Evolutionary conservation across 305 asterid species (phyloP).

Genomic region (Plantago lanceolata): DNA sequence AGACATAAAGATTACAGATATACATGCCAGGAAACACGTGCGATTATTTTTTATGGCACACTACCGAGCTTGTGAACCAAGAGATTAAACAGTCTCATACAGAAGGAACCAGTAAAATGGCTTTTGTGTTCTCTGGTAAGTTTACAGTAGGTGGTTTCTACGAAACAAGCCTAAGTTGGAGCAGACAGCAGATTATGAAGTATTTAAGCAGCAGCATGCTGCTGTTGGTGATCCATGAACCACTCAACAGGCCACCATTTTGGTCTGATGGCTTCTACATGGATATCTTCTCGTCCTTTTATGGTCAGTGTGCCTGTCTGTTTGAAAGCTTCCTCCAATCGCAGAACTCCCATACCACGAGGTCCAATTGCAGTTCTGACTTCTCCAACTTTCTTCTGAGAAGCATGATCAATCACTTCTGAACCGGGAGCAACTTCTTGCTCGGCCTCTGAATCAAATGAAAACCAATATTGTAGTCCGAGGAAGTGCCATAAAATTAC

Average conservation of each 20-base stretch:
- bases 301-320: conserved; percentile 38
- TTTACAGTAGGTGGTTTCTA: neutral
- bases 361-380: conserved; percentile 72
- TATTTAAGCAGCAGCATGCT: conserved; percentile 43
- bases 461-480: neutral
- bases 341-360: conserved; percentile 63
- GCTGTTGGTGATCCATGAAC: conserved; percentile 37
- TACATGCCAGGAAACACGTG: neutral
- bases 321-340: conserved; percentile 60
- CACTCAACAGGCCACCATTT: conserved; percentile 93
- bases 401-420: conserved; percentile 44
- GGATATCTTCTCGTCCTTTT: conserved; percentile 52
- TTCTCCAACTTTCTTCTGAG: conserved; percentile 59
- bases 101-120: neutral
- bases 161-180: neutral
- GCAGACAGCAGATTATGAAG: neutral
- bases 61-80: neutral
- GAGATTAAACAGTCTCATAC: neutral
- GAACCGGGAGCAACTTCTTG: conserved; percentile 61
- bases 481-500: neutral
- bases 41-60: neutral
- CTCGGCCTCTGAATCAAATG: conserved; percentile 41
- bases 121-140: neutral
- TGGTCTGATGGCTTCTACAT: conserved; percentile 55
- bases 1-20: neutral